Conservation (phyloP, 1,284 basidiomycete species). For the Microbotryum scabiosae region DNA sequence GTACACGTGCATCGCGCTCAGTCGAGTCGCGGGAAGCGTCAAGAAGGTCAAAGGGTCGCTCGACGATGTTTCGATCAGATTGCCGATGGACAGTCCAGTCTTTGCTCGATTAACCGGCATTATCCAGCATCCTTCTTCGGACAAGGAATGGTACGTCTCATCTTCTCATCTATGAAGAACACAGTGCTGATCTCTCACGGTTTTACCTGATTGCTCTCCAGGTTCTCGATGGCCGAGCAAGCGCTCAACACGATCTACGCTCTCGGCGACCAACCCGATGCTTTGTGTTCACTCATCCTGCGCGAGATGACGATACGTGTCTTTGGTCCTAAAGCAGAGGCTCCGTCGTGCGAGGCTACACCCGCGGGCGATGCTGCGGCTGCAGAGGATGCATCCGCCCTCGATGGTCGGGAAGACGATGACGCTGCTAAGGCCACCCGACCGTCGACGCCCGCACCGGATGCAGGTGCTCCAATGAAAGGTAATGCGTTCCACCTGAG, state of each 20-base stretch:
- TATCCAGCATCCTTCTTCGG: conserved; percentile 64
- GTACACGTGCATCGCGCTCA: conserved; percentile 88
- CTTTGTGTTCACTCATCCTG: conserved; percentile 71
- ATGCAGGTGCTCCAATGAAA: conserved; percentile 26
- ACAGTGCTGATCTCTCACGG: conserved; percentile 16
- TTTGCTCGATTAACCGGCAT: conserved; percentile 74
- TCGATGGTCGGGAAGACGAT: conserved; percentile 5
- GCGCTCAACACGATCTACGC: conserved; percentile 93
- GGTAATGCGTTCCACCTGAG: conserved; percentile 78
- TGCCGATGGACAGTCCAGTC: conserved; percentile 80
- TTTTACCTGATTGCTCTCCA: conserved; percentile 26
- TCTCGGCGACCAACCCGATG: conserved; percentile 86
- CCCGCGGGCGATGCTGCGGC: conserved; percentile 10
- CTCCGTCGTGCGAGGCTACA: not conserved
- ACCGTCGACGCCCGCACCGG: not conserved
- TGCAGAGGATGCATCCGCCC: conserved; percentile 10
- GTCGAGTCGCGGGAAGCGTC: conserved; percentile 82
- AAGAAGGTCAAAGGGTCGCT: conserved; percentile 97
- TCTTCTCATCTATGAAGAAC: conserved; percentile 9
- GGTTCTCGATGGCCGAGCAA: conserved; percentile 90
- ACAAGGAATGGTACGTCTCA: conserved; percentile 63
- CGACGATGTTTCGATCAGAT: conserved; percentile 72
- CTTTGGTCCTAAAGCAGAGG: conserved; percentile 46
- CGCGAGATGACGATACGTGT: conserved; percentile 67
- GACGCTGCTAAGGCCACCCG: not conserved